Base-by-base conservation (phyloP, 2,329 filamentous ascomycete genomes). In the Fusarium drepaniforme region DNA sequence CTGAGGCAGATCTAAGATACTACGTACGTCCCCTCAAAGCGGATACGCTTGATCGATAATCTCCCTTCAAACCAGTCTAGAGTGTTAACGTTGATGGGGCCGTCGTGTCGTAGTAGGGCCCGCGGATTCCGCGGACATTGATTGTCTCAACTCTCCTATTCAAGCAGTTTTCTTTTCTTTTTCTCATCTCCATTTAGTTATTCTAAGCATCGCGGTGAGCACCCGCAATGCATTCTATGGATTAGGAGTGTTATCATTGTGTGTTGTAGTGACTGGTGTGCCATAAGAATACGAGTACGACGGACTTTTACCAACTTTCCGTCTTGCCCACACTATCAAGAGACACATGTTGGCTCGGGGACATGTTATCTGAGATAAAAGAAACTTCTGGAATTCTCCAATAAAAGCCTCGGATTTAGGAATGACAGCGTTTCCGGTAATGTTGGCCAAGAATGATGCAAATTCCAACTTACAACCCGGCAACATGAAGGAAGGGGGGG, bases 201-300 rank as follows among this genome's bases (percentile, higher is more conserved):
- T 3, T 1, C 15, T 2, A 3, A 12, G 13, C 18, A n/a, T 1
- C 0, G 5, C 7, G 7, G 5, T n/a, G 49, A 16, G 6, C 18
- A 33, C 6, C 3, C 1, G 28, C 8, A 2, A 9, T 53, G 25
- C 4, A 5, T 30, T 33, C 28, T 3, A 56, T 12, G 2, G 25
- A 33, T 21, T 35, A 8, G 28, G 4, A 33, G 5, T 21, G 11
- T 21, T 30, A 15, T 33, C 28, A 5, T n/a, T 53, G 16, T n/a
- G 16, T 30, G 21, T 25, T 25, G 13, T 30, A 18, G 2, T 35
- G 33, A 25, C 5, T 53, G 28, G 18, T n/a, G 9, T 0, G 18
- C 12, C 3, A 53, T 1, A 53, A 56, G 49, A 56, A 56, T 56
- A 56, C 49, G 49, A 56, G 49, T 56, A 56, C 49, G 49, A 21